phyloP scores from a whole-genome alignment of 1,284 basidiomycete species.

The Cryptococcus maquisensis region DNA sequence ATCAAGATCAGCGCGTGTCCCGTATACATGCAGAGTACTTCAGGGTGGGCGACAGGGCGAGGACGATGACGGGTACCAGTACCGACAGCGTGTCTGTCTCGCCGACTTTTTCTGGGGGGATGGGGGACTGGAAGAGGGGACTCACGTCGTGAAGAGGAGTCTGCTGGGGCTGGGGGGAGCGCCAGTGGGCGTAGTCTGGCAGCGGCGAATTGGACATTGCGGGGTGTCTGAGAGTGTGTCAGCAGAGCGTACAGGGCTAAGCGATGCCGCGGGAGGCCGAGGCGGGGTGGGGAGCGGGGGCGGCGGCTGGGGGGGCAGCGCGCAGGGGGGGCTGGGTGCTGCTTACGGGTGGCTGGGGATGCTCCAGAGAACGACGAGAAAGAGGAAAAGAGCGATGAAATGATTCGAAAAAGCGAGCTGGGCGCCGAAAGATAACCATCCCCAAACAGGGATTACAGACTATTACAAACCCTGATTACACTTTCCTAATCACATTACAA shows the following conservation, averaged over 20 bases:
- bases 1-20: background rate
- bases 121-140: background rate
- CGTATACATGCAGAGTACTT: background rate
- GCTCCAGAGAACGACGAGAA: background rate
- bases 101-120: background rate
- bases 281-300: background rate
- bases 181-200: constrained; percentile 19
- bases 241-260: background rate
- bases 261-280: background rate
- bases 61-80: background rate
- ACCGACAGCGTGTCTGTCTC: background rate
- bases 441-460: background rate
- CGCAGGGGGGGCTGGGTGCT: background rate
- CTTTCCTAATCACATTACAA: background rate
- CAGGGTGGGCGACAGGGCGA: background rate
- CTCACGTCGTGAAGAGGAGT: constrained; percentile 30
- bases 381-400: background rate
- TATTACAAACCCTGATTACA: background rate
- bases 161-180: constrained; percentile 25
- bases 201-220: constrained; percentile 1
- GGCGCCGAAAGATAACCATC: background rate
- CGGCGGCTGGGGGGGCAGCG: background rate
- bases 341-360: background rate
- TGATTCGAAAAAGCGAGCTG: background rate
- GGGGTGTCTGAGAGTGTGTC: background rate